Evolutionary conservation across 2,329 filamentous ascomycete genomes (phyloP).

Genomic region (Teratosphaeria gauchensis): DNA sequence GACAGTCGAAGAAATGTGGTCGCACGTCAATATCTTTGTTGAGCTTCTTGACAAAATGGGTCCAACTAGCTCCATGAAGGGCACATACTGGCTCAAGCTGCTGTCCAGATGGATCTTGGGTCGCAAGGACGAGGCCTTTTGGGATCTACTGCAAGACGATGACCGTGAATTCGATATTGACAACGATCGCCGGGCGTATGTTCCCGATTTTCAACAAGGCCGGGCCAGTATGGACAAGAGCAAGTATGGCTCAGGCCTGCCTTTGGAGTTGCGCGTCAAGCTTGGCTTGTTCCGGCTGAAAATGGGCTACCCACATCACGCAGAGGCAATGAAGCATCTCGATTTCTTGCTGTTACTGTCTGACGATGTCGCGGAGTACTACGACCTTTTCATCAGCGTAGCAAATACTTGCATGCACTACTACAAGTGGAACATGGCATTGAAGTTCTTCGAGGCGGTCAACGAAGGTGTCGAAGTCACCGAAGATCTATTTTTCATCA

Average conservation of each 20-base stretch:
- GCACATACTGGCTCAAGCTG: conserved; percentile 59
- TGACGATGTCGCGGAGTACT: conserved; percentile 56
- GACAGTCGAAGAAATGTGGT: conserved; percentile 51
- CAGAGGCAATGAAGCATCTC: conserved; percentile 54
- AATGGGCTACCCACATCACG: conserved; percentile 48
- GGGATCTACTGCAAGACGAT: conserved; percentile 59
- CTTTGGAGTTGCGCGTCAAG: conserved; percentile 73
- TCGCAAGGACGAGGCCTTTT: conserved; percentile 61
- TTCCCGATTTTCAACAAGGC: conserved; percentile 51
- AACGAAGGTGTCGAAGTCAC: conserved; percentile 32
- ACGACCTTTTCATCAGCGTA: conserved; percentile 69
- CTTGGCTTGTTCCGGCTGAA: conserved; percentile 75
- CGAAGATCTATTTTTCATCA: conserved; percentile 42
- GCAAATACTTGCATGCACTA: conserved; percentile 49
- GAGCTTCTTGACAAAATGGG: conserved; percentile 55
- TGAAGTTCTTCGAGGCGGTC: conserved; percentile 49
- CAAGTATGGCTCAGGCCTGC: conserved; percentile 64
- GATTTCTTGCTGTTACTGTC: conserved; percentile 43
- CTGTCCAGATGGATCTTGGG: conserved; percentile 76
- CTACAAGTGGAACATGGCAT: conserved; percentile 44
- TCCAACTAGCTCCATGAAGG: conserved; percentile 44
- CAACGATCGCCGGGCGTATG: conserved; percentile 52
- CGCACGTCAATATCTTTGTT: conserved; percentile 74
- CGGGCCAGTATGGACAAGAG: conserved; percentile 36
- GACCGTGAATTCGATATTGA: conserved; percentile 87